phyloP scores from a whole-genome alignment of 1,284 basidiomycete genomes.

The Rhodotorula mucilaginosa region DNA sequence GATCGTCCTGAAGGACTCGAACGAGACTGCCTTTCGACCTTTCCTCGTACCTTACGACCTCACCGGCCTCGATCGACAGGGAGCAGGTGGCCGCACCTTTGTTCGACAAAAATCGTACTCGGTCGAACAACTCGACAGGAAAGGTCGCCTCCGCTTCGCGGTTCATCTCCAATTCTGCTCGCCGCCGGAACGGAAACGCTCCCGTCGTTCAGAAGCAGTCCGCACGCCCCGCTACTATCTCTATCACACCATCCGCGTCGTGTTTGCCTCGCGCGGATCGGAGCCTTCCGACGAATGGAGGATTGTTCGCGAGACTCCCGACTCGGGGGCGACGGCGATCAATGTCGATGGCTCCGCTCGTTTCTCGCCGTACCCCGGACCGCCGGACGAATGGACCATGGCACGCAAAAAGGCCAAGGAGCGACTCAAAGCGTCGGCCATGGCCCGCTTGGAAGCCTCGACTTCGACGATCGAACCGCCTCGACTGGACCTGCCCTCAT shows the following conservation, averaged over 20 bases:
- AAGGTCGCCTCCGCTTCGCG: conserved; percentile 50
- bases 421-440: conserved; percentile 17
- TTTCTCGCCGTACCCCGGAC: conserved; percentile 36
- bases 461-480: background rate
- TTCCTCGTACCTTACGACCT: conserved; percentile 57
- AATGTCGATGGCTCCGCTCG: too few species aligned
- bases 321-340: background rate
- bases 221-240: conserved; percentile 36
- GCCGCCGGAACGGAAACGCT: conserved; percentile 37
- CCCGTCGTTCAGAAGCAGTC: background rate
- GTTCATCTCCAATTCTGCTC: conserved; percentile 52
- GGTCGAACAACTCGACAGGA: conserved; percentile 28
- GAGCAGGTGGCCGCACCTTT: conserved; percentile 44
- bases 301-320: conserved; percentile 40
- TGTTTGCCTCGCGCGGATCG: conserved; percentile 42
- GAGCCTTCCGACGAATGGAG: conserved; percentile 40
- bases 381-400: conserved; percentile 42
- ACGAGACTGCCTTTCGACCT: conserved; percentile 52
- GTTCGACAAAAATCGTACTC: conserved; percentile 46
- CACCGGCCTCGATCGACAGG: conserved; percentile 44
- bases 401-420: conserved; percentile 44
- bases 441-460: background rate
- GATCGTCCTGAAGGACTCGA: conserved; percentile 54
- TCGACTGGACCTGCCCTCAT: background rate
- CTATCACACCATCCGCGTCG: conserved; percentile 39